A percentile compares a stretch with the other conserved stretches of the same genome.
phyloP scores from a whole-genome alignment of 208 protist genomes.

The Porcisia deanei region DNA sequence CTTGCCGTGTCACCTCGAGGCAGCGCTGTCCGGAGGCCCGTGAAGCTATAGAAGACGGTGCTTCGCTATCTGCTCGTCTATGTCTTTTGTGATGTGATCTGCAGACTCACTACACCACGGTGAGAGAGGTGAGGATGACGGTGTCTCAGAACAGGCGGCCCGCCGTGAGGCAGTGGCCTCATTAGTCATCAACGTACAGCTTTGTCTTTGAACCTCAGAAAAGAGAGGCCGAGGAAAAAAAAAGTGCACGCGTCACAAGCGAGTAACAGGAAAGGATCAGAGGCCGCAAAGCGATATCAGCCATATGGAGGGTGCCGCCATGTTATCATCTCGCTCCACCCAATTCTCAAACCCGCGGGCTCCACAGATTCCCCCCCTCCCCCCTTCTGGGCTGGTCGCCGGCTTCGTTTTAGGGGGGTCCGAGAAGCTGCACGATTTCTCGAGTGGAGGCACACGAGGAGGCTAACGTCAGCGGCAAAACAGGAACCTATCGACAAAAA shows the following conservation, averaged over 20 bases:
- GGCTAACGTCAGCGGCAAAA: not conserved
- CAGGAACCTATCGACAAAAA: not conserved
- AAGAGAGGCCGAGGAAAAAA: not conserved
- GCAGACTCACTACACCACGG: not conserved
- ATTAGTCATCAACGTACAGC: no score
- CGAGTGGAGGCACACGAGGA: no score
- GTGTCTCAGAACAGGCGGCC: no score
- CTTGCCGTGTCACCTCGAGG: slow-evolving; percentile 38
- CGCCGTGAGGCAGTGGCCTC: no score
- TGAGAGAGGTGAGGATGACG: not conserved
- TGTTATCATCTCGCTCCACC: no score
- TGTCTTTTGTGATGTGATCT: not conserved
- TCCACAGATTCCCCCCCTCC: not conserved
- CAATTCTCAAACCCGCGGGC: not conserved
- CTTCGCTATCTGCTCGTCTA: not conserved
- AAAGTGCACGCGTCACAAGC: not conserved
- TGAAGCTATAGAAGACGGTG: slow-evolving; percentile 59
- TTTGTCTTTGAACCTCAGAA: no score
- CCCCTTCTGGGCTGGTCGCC: no score
- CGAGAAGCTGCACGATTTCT: not conserved
- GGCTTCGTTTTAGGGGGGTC: not conserved
- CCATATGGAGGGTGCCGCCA: not conserved
- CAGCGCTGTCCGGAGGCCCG: slow-evolving; percentile 57
- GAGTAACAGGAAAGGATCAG: not conserved
- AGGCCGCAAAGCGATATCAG: not conserved